These are phyloP conservation scores for Garcia nutans DNA, from an alignment of 345 rosid genomes.

Conservation along the genomic window DNA sequence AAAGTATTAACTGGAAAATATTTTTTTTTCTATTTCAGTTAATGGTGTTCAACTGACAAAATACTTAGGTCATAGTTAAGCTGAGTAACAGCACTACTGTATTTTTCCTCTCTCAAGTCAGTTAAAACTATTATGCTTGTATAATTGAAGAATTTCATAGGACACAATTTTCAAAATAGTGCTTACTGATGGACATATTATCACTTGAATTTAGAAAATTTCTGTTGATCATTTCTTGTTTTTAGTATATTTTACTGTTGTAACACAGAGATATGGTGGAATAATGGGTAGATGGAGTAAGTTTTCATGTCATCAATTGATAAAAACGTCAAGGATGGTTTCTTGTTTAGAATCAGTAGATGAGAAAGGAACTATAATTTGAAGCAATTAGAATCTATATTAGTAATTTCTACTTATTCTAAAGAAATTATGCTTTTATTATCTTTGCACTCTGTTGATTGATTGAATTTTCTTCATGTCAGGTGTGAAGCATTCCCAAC, in stretches of 20 bases:
- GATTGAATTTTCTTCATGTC: conserved; percentile 10
- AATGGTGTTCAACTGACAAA: background rate
- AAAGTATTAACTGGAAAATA: background rate
- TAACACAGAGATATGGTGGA: background rate
- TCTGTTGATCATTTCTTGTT: background rate
- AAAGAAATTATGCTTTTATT: background rate
- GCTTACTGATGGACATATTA: background rate
- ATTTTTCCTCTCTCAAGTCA: background rate
- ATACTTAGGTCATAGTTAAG: background rate
- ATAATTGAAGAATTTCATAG: background rate
- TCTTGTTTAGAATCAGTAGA: background rate
- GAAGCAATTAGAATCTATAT: background rate
- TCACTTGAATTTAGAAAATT: background rate
- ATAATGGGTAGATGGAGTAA: background rate
- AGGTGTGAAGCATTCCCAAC: conserved; percentile 98
- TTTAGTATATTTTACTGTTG: background rate
- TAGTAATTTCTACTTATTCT: background rate
- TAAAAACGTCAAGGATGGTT: background rate
- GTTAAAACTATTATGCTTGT: background rate
- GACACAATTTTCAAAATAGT: background rate
- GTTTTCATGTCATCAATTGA: background rate
- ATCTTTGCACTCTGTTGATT: background rate
- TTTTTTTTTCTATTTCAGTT: background rate
- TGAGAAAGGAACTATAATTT: background rate
- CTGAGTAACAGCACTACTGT: background rate